Base-by-base conservation (phyloP, 148 eudicot species). In the Chenopodium formosanum region DNA sequence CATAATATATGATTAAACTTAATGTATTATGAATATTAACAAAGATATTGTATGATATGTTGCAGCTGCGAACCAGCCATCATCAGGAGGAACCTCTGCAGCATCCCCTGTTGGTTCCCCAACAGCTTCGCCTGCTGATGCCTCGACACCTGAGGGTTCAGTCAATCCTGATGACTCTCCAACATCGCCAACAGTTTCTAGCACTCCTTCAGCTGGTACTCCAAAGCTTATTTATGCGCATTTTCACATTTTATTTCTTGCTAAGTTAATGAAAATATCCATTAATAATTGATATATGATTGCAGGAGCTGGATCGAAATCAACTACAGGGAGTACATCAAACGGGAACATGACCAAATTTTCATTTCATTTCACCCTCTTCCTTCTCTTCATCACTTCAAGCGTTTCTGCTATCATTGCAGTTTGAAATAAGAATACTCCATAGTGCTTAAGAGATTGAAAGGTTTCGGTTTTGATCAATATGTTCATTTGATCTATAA, bases 301-400 rank as follows among this genome's bases (percentile, higher is more conserved):
- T 76, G 84, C 76, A 79, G 82, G 85, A 74, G 60, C 37, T 16
- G 86, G 80, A 23, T 79, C 80, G 0, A 84, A 84, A 69, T 84
- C 86, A 1, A 69, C 50, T 23, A 75, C 73, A 0, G 79, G 83
- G 32, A 58, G 64, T 82, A 83, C 79, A 75, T 79, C 82, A 23
- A 20, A 64, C 68, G 86, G 79, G 46, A 79, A 75, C 65, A 74
- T 70, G 52, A 75, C 63, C 56, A 79, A 60, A 60, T 75, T 58
- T 47, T n/a, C 80, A 60, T 6, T 69, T 76, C 76, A 27, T 29
- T 47, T 75, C 47, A 70, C 70, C 25, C 62, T 84, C 29, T 70
- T 79, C 2, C 40, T 84, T 74, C 76, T 83, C 53, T 37, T 83
- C 58, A 69, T 84, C 22, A 22, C 76, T 71, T 79, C 86, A 60